phyloP scores from a whole-genome alignment of 1,139 yeast species.

The Arxiozyma telluris region DNA sequence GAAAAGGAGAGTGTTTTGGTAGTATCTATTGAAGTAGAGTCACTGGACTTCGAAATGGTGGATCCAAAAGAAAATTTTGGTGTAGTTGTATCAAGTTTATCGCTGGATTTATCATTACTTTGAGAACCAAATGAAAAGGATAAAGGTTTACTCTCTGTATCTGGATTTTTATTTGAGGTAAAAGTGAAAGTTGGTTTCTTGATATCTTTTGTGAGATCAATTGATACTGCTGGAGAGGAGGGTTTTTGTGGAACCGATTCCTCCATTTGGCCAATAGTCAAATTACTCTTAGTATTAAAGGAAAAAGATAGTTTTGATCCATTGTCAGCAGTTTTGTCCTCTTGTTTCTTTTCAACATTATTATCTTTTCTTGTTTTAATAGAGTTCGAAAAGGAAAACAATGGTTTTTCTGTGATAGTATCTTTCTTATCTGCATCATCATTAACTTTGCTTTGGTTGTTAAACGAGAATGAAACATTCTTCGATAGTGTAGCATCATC shows the following conservation, averaged over 20 bases:
- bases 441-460: neutral
- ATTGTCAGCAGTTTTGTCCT: neutral
- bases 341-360: constrained; percentile 4
- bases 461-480: constrained; percentile 3
- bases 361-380: neutral
- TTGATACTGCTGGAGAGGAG: constrained; percentile 3
- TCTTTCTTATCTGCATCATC: neutral
- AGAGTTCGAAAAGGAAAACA: neutral
- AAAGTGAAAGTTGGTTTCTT: constrained; percentile 10
- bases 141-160: neutral
- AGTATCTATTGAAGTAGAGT: neutral
- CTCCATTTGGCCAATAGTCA: constrained; percentile 6
- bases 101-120: neutral
- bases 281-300: neutral
- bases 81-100: neutral
- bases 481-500: constrained; percentile 17
- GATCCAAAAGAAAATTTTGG: neutral
- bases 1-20: constrained; percentile 10
- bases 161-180: constrained; percentile 4
- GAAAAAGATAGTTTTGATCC: constrained; percentile 1
- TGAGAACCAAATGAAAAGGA: constrained; percentile 4
- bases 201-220: constrained; percentile 6
- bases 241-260: constrained; percentile 6
- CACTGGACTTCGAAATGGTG: too few relatives aligned
- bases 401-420: neutral